These are phyloP conservation scores for Phytophthora quininea DNA, from an alignment of 352 stramenopile genomes.

Conservation along the genomic window DNA sequence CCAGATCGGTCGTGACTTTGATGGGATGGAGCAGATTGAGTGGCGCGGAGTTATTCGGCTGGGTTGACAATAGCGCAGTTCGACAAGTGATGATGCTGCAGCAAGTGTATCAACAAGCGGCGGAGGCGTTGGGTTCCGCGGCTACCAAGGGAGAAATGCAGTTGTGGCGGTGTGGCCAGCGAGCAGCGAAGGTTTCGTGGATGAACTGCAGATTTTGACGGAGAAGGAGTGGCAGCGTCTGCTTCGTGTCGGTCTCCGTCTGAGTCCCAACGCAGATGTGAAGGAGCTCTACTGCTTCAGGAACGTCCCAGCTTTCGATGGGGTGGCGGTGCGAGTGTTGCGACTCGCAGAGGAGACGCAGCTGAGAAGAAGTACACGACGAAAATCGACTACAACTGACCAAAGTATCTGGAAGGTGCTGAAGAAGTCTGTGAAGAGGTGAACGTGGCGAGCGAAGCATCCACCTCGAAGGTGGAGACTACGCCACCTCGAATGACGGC, in stretches of 20 bases:
- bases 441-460: neutral
- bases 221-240: constrained; percentile 41
- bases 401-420: constrained; percentile 19
- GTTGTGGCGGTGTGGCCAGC: constrained; percentile 22
- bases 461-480: neutral
- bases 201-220: constrained; percentile 29
- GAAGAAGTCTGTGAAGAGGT: neutral
- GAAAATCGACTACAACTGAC: neutral
- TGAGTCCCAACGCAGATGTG: constrained; percentile 26
- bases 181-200: constrained; percentile 16
- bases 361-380: neutral
- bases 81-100: neutral
- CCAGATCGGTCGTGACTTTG: no score
- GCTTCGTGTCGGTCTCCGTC: constrained; percentile 29
- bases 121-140: neutral
- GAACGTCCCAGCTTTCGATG: constrained; percentile 28
- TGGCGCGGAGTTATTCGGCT: no score
- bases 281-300: constrained; percentile 48
- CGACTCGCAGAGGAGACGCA: constrained; percentile 11
- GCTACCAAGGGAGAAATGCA: neutral
- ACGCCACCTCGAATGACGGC: constrained; percentile 1
- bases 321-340: constrained; percentile 36
- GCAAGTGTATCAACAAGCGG: constrained; percentile 4
- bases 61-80: neutral
- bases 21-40: no score